These are phyloP conservation scores for Hanseniaspora jakobsenii DNA, from an alignment of 805 yeast genomes.

Conservation along the genomic window DNA sequence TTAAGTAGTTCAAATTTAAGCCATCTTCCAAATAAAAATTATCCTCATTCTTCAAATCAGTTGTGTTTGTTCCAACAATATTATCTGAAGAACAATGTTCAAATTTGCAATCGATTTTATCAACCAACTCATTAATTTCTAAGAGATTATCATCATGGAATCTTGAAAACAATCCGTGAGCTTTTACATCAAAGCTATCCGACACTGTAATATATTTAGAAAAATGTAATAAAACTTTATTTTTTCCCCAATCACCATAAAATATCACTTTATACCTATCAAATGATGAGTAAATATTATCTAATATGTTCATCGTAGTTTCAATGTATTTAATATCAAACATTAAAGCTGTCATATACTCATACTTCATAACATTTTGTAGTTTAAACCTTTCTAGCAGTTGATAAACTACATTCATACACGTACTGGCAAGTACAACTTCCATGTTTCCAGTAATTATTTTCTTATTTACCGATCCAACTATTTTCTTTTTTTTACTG, in stretches of 20 bases:
- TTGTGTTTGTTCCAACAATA: no score
- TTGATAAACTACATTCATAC: slow-evolving; percentile 40
- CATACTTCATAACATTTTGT: slow-evolving; percentile 67
- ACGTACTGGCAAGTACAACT: slow-evolving; percentile 49
- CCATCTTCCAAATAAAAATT: neutral
- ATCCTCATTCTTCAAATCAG: neutral
- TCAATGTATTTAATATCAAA: slow-evolving; percentile 56
- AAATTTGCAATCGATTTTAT: no score
- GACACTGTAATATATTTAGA: no score
- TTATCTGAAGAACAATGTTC: no score
- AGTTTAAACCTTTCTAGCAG: slow-evolving; percentile 67
- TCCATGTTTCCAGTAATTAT: slow-evolving; percentile 35
- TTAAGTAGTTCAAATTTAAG: slow-evolving; percentile 16
- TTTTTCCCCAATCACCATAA: slow-evolving; percentile 19
- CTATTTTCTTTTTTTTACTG: no score
- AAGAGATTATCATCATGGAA: no score
- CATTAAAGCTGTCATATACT: slow-evolving; percentile 55
- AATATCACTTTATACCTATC: slow-evolving; percentile 27
- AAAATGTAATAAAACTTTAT: slow-evolving; percentile 25
- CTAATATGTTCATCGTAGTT: slow-evolving; percentile 22
- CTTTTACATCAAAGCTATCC: no score
- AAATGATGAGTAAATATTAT: slow-evolving; percentile 22
- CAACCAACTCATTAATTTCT: no score
- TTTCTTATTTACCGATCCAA: slow-evolving; percentile 16
- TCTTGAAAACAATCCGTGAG: no score